Conservation (phyloP, 108 stramenopile species). For the Stephanodiscus triporus region DNA sequence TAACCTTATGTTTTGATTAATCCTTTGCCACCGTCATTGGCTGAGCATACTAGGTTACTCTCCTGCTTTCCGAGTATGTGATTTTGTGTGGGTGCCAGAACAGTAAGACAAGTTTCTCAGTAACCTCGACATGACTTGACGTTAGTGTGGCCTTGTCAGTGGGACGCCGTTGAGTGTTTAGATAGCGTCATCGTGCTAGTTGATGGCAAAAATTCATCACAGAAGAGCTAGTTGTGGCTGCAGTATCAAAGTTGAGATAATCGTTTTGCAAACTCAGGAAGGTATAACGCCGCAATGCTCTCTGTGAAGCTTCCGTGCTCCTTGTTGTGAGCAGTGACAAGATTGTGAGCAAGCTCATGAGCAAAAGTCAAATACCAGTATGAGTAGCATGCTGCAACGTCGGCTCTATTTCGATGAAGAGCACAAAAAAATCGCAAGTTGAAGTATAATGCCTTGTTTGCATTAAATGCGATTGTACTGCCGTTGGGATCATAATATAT, state of each 20-base stretch:
- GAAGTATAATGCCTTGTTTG: constrained; percentile 70
- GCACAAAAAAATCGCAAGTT: constrained; percentile 71
- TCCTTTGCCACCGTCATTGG: too few species aligned
- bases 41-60: too few species aligned
- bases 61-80: too few species aligned
- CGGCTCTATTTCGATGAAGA: constrained; percentile 46
- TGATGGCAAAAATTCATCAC: not conserved
- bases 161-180: too few species aligned
- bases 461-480: constrained; percentile 74
- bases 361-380: constrained; percentile 71
- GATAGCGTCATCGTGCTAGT: too few species aligned
- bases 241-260: constrained; percentile 2
- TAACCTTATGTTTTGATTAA: too few species aligned
- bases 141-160: too few species aligned
- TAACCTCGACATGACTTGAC: too few species aligned
- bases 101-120: too few species aligned
- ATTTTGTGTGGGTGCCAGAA: too few species aligned
- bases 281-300: constrained; percentile 28
- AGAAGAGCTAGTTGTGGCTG: constrained; percentile 7
- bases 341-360: constrained; percentile 78
- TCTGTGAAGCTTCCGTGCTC: constrained; percentile 39
- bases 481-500: constrained; percentile 78
- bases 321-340: constrained; percentile 71
- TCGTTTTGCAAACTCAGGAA: constrained; percentile 23
- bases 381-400: constrained; percentile 58